These are phyloP conservation scores for Colletotrichum lentis DNA, from an alignment of 2,329 filamentous ascomycete species.

Conservation along the genomic window DNA sequence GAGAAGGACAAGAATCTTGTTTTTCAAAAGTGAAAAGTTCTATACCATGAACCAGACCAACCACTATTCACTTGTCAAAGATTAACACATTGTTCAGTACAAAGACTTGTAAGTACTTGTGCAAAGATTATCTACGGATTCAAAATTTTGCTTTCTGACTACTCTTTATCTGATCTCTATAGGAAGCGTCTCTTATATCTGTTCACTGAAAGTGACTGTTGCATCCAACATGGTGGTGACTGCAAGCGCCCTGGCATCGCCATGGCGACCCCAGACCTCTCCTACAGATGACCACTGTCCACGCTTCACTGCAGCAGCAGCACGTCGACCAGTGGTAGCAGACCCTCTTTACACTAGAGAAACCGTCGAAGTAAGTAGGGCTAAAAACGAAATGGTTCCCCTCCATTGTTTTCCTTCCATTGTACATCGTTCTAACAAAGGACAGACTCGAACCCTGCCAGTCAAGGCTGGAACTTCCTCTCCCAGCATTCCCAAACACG, in stretches of 20 bases:
- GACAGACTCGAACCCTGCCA: not conserved
- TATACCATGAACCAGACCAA: not conserved
- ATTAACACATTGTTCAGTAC: not conserved
- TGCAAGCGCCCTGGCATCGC: not conserved
- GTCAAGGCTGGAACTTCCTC: not conserved
- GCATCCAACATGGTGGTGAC: not conserved
- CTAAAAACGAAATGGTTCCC: too few relatives aligned
- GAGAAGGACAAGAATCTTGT: rapidly evolving
- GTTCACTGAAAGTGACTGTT: not conserved
- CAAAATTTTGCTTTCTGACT: not conserved
- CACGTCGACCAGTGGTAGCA: not conserved
- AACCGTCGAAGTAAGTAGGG: not conserved
- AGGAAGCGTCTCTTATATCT: not conserved
- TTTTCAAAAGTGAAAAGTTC: not conserved
- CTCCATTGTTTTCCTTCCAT: constrained; percentile 3
- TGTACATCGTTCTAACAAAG: constrained; percentile 1
- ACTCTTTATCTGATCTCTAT: not conserved
- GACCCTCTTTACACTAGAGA: not conserved
- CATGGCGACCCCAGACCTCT: not conserved
- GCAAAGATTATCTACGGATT: not conserved
- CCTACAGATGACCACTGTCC: not conserved
- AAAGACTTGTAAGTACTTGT: not conserved
- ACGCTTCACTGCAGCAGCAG: not conserved
- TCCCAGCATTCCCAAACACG: not conserved
- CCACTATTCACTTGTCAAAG: not conserved